Evolutionary conservation across 345 rosid genomes (phyloP).

Genomic region (Pseudoturritis turrita): DNA sequence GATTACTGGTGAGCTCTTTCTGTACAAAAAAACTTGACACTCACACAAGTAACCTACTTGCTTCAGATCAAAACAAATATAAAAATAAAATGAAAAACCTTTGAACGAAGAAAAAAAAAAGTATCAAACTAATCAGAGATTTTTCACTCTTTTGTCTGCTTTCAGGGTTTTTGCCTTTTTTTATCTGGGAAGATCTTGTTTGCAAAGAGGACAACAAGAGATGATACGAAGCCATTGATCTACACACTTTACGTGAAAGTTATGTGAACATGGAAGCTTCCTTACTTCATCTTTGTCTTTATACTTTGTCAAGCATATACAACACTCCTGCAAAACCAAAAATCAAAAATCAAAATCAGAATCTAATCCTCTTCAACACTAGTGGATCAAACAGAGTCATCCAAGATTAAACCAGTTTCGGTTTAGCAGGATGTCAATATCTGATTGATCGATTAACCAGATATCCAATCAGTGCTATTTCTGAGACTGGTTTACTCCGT

Average conservation of each 20-base stretch:
- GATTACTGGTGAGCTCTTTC: slow-evolving; percentile 34
- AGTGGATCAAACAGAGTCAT: background rate
- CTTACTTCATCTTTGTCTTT: slow-evolving; percentile 88
- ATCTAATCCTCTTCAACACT: background rate
- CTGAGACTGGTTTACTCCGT: background rate
- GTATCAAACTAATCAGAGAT: background rate
- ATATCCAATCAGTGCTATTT: background rate
- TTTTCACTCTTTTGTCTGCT: slow-evolving; percentile 17
- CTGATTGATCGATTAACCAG: background rate
- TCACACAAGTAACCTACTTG: slow-evolving; percentile 34
- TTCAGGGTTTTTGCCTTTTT: background rate
- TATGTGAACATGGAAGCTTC: slow-evolving; percentile 83
- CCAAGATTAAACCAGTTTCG: background rate
- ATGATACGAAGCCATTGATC: slow-evolving; percentile 97
- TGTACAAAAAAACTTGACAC: slow-evolving; percentile 23
- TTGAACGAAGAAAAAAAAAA: background rate
- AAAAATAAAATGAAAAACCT: background rate
- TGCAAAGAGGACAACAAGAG: slow-evolving; percentile 96
- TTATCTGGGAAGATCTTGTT: slow-evolving; percentile 74
- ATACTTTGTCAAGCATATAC: slow-evolving; percentile 84
- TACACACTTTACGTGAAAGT: slow-evolving; percentile 85
- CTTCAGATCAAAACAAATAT: slow-evolving; percentile 12
- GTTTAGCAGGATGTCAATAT: background rate
- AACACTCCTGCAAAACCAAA: slow-evolving; percentile 67
- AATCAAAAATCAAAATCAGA: background rate